A percentile compares a stretch with the other conserved stretches of the same genome.
Conservation (phyloP, 2,329 filamentous ascomycete genomes). For the Podosphaera aphanis region DNA sequence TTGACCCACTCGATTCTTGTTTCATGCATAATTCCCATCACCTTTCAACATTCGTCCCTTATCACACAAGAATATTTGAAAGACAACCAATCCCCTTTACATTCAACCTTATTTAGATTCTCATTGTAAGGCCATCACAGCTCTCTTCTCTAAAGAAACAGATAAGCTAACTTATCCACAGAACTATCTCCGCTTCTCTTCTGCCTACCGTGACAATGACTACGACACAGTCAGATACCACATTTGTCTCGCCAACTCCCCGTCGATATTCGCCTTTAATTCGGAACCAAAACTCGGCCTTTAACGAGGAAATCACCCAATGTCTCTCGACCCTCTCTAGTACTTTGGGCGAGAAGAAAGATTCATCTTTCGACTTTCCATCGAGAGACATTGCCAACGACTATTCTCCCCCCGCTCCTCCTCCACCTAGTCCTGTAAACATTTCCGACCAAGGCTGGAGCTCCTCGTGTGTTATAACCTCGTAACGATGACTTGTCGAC, state of each 20-base stretch:
- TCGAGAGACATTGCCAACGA: constrained; percentile 23
- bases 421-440: constrained; percentile 39
- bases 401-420: constrained; percentile 40
- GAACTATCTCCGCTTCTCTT: too few species aligned
- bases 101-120: too few species aligned
- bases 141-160: too few species aligned
- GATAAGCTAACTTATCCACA: too few species aligned
- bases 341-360: constrained; percentile 10
- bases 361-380: constrained; percentile 10
- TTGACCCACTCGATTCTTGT: too few species aligned
- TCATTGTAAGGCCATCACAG: too few species aligned
- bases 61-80: too few species aligned
- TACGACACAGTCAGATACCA: constrained; percentile 13
- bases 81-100: too few species aligned
- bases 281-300: constrained; percentile 6
- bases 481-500: background rate
- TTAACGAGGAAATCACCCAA: constrained; percentile 12
- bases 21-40: too few species aligned
- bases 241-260: constrained; percentile 15
- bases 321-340: constrained; percentile 6
- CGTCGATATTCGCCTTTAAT: constrained; percentile 26
- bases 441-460: constrained; percentile 33
- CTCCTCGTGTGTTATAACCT: constrained; percentile 7
- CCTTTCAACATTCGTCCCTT: too few species aligned
- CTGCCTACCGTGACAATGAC: constrained; percentile 5